These are phyloP conservation scores for Chamaenerion angustifolium DNA, from an alignment of 345 rosid genomes.

Conservation along the genomic window DNA sequence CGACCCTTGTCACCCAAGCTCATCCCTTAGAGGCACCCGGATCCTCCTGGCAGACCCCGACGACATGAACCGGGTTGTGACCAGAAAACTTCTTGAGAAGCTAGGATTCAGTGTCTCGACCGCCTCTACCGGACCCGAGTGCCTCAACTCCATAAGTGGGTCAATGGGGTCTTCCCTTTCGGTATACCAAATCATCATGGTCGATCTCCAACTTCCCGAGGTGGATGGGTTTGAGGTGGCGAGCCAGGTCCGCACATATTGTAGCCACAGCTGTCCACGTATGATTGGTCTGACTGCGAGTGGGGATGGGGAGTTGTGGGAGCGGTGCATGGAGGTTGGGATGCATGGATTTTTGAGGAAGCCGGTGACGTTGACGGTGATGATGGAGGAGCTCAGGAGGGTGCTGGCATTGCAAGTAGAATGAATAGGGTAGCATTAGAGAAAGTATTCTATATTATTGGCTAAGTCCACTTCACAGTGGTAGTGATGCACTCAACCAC, in stretches of 20 bases:
- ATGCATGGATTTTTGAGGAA: conserved; percentile 69
- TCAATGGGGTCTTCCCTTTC: conserved; percentile 38
- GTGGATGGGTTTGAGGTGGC: conserved; percentile 87
- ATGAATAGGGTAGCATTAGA: conserved; percentile 17
- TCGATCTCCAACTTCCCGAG: conserved; percentile 78
- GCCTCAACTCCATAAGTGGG: conserved; percentile 35
- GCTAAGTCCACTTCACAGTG: no score
- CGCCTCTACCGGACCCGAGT: conserved; percentile 42
- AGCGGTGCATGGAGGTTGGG: conserved; percentile 47
- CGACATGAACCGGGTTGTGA: conserved; percentile 61
- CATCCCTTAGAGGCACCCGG: conserved; percentile 46
- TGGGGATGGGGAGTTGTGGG: conserved; percentile 43
- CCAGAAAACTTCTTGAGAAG: conserved; percentile 61
- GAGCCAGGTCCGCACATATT: conserved; percentile 40
- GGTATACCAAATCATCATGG: conserved; percentile 20
- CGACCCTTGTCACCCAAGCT: conserved; percentile 37
- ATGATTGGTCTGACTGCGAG: conserved; percentile 51
- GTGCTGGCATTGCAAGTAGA: conserved; percentile 6
- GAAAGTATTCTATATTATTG: no score
- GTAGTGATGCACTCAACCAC: no score
- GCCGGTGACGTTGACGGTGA: conserved; percentile 51
- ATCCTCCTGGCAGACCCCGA: conserved; percentile 61
- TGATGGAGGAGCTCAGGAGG: conserved; percentile 55
- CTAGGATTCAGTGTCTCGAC: conserved; percentile 60
- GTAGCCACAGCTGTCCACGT: conserved; percentile 52